These are phyloP conservation scores for Cadophora malorum DNA, from an alignment of 2,329 filamentous ascomycete species.

Conservation along the genomic window DNA sequence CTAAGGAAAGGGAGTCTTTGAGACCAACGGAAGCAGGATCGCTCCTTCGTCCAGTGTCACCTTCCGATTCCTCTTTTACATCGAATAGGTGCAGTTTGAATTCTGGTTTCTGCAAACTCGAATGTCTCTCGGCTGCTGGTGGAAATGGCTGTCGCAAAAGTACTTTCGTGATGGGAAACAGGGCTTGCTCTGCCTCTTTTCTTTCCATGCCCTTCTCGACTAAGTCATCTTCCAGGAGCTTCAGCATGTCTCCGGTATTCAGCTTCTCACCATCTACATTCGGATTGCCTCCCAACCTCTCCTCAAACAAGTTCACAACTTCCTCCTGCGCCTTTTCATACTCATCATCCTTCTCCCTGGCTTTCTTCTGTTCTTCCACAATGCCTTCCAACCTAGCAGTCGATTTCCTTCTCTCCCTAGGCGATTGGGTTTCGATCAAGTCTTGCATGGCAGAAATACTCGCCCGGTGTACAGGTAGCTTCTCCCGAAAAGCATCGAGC, in stretches of 20 bases:
- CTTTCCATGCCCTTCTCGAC: conserved; percentile 7
- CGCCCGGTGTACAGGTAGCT: conserved; percentile 3
- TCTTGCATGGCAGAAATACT: conserved; percentile 11
- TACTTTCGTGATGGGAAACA: conserved; percentile 14
- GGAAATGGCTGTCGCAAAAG: conserved; percentile 5
- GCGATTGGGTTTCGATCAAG: neutral
- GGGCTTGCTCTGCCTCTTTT: neutral
- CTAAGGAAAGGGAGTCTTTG: no score
- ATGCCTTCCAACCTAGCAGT: neutral
- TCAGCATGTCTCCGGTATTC: neutral
- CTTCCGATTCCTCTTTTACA: neutral
- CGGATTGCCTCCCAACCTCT: neutral
- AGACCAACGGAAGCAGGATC: neutral
- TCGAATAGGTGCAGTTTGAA: conserved; percentile 6
- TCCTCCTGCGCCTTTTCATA: conserved; percentile 3
- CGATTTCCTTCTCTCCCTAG: conserved; percentile 4
- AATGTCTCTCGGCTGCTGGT: neutral
- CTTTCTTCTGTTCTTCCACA: conserved; percentile 1
- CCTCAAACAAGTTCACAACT: neutral
- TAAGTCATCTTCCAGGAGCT: neutral
- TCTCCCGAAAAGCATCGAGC: conserved; percentile 4
- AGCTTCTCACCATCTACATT: neutral
- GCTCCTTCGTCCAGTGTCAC: neutral
- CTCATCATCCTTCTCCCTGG: neutral
- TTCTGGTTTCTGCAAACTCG: neutral